Evolutionary conservation across 495 filamentous ascomycete genomes (phyloP), one percentile per base, ranked within the genome.

Genomic region (Lophiotrema nucula): DNA sequence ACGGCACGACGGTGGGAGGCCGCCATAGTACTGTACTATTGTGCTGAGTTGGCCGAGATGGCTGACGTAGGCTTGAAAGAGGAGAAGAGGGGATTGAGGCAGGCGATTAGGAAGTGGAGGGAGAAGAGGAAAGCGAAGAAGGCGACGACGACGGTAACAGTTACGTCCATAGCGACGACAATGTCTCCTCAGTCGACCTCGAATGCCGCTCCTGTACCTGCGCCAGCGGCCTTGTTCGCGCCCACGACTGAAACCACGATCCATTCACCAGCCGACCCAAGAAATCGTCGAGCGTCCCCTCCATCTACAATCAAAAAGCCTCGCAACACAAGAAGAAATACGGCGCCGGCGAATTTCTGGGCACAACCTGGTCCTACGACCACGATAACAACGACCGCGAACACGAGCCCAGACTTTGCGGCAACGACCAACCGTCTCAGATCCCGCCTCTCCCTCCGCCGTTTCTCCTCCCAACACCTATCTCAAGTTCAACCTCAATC

Each of bases 181-280:
- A 35, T 35, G 8, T 8, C 31, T 35, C 31, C 31, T 35, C 31
- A 35, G 8, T 8, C 39, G 19, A 43, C 10, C 39, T 43, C 10
- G 6, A 43, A 35, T 15, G 31, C 31, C 31, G 31, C 31, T 15
- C 31, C 8, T 8, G 31, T 8, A 35, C 31, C 8, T 15, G 31
- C 15, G 8, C 31, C 31, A 35, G 31, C 15, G 31, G 8, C 31
- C 31, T 15, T 51, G 27, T 51, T 51, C 31, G 27, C 16, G 22
- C 28, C 47, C 31, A 51, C 47, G 11, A 51, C 47, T 3, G 19
- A 51, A 39, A 51, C 47, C 13, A 51, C 47, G 6, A 51, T 51
- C 16, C 47, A 51, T 31, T 51, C 47, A 3, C 47, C 47, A 5
- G 47, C 47, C 47, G 47, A 51, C 31, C 47, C 47, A 18, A 27